Evolutionary conservation across 192 early-diverging fungal species (phyloP).

Genomic region (Rhizophlyctis rosea): DNA sequence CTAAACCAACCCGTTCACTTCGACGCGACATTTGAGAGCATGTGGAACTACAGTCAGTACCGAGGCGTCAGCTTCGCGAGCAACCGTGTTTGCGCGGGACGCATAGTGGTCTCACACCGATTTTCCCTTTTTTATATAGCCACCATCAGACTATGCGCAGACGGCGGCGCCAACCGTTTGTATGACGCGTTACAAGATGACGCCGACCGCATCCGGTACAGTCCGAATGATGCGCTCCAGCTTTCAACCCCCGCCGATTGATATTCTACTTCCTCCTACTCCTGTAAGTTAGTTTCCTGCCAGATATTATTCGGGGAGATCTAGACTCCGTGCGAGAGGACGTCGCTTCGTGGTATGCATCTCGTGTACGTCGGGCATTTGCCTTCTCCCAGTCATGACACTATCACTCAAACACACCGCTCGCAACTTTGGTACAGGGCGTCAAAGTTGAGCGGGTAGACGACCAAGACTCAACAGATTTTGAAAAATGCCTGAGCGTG

Average conservation of each 20-base stretch:
- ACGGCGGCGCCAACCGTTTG: slow-evolving; percentile 88
- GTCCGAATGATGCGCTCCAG: not conserved
- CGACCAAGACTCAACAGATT: slow-evolving; percentile 74
- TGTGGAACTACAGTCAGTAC: slow-evolving; percentile 31
- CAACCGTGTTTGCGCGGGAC: slow-evolving; percentile 28
- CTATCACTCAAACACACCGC: slow-evolving; percentile 1
- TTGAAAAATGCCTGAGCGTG: slow-evolving; percentile 78
- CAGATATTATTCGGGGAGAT: slow-evolving; percentile 81
- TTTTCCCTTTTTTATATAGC: slow-evolving; percentile 41
- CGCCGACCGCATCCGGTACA: slow-evolving; percentile 40
- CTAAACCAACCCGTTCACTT: slow-evolving; percentile 68
- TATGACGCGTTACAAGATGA: slow-evolving; percentile 61
- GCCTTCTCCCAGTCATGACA: not conserved
- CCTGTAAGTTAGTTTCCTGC: slow-evolving; percentile 53
- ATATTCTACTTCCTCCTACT: not conserved
- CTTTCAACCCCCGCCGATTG: slow-evolving; percentile 1
- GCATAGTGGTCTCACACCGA: slow-evolving; percentile 41
- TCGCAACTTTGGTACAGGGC: slow-evolving; percentile 42
- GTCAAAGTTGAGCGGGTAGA: slow-evolving; percentile 38
- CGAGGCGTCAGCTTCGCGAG: slow-evolving; percentile 1
- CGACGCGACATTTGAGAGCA: slow-evolving; percentile 5
- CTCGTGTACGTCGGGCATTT: slow-evolving; percentile 36
- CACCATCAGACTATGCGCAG: slow-evolving; percentile 66
- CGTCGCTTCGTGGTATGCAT: slow-evolving; percentile 63
- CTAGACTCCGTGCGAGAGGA: slow-evolving; percentile 72